These are phyloP conservation scores for Penicillium digitatum DNA, from an alignment of 2,329 filamentous ascomycete species.

Conservation along the genomic window DNA sequence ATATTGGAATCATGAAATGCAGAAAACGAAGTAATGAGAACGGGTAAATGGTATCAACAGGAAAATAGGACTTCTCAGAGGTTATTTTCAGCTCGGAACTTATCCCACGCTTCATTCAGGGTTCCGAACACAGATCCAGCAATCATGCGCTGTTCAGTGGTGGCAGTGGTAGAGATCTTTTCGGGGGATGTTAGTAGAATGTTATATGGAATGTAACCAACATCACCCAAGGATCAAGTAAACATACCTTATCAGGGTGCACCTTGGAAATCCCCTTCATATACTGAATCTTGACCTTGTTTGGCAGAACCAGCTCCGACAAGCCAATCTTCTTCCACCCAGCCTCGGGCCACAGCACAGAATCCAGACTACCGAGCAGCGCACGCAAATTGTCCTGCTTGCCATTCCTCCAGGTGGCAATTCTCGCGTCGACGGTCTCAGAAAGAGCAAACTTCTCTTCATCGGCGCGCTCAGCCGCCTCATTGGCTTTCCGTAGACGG, in stretches of 20 bases:
- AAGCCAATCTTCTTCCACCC: conserved; percentile 97
- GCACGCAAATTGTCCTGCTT: conserved; percentile 91
- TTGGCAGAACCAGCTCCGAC: conserved; percentile 85
- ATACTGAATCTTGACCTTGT: conserved; percentile 94
- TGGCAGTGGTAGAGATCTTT: conserved; percentile 60
- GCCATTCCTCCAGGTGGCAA: conserved; percentile 79
- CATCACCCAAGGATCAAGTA: not conserved
- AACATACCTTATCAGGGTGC: conserved; percentile 92
- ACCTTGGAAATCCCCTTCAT: conserved; percentile 99
- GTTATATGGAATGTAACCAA: not conserved
- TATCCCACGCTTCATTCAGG: conserved; percentile 66
- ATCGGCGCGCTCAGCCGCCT: conserved; percentile 78
- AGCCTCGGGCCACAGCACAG: conserved; percentile 83
- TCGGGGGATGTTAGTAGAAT: conserved; percentile 7
- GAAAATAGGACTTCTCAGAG: conserved; percentile 37
- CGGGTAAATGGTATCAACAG: conserved; percentile 5
- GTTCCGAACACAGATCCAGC: conserved; percentile 62
- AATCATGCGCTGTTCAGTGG: conserved; percentile 64
- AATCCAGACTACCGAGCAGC: conserved; percentile 78
- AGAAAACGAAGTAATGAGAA: not conserved
- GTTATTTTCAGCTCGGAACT: conserved; percentile 62
- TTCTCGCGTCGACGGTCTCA: conserved; percentile 76
- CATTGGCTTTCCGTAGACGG: conserved; percentile 75
- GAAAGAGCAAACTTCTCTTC: conserved; percentile 88
- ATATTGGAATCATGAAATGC: not conserved